Base-by-base conservation (phyloP, 306 rosid genomes). In the Vigna nakashimae region DNA sequence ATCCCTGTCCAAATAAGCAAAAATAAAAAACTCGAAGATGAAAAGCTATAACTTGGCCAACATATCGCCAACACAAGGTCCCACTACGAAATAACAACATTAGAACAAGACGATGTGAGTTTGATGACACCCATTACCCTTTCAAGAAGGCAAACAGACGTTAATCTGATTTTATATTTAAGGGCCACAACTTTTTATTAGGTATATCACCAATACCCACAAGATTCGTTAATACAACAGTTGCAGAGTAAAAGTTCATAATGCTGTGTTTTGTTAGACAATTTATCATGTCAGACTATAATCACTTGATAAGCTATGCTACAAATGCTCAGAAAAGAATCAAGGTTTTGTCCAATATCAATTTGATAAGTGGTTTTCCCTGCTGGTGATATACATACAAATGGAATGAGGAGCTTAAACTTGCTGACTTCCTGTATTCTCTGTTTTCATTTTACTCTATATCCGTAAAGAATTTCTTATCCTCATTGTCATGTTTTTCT, bases 1-100 rank as follows among this genome's bases (percentile, higher is more conserved):
- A 95, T 73, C 99, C 99, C 99, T 95, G 89, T 67, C 45, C 75
- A 85, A 74, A 38, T 24, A 69, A 56, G 71, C 62, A 79, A 58
- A 65, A 59, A 67, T 28, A 51, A 42, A 84, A 26, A 36, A 40
- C 69, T 69, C 82, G 48, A 26, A 56, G 4, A 66, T 49, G 73
- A 12, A 70, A 45, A 32, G 59, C 69, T 76, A 82, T 52, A 69
- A 45, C 67, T 58, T 57, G 71, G 60, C 30, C 24, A 26, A 46
- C 51, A 18, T 59, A 51, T 60, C 78, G 62, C 75, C 42, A 28
- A 46, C 34, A 73, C 18, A 49, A 56, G 56, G 30, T 65, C 64
- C 32, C 14, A 49, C 53, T 30, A 62, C 26, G 60, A 71, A 71
- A 69, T 9, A 38, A 38, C 28, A 59, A 58, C 65, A 63, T 49